phyloP scores from a whole-genome alignment of 2,329 filamentous ascomycete species.

The Penicillium sp. region DNA sequence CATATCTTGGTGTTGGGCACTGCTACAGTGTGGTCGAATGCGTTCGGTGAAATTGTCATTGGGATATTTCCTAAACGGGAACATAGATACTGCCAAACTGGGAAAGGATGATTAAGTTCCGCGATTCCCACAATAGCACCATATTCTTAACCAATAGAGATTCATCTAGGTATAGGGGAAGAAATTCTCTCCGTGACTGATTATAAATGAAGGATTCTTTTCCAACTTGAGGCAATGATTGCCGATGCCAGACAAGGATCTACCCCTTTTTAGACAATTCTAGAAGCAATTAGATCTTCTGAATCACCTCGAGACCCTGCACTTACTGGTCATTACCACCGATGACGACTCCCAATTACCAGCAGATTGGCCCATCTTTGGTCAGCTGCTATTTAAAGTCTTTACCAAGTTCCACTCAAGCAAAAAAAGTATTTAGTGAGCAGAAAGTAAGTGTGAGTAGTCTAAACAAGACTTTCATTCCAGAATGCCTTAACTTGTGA shows the following conservation, averaged over 20 bases:
- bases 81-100: constrained; percentile 4
- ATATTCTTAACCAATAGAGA: not conserved
- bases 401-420: too few species aligned
- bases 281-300: too few species aligned
- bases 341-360: too few species aligned
- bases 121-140: not conserved
- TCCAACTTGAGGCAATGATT: too few species aligned
- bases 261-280: too few species aligned
- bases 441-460: not conserved
- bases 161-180: not conserved
- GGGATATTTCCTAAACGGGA: constrained; percentile 5
- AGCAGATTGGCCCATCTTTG: too few species aligned
- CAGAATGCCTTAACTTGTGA: constrained; percentile 32
- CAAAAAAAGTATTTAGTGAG: not conserved
- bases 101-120: not conserved
- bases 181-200: not conserved
- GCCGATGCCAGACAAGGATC: too few species aligned
- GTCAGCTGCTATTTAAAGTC: too few species aligned
- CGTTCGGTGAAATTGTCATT: not conserved
- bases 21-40: too few species aligned
- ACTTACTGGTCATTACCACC: too few species aligned
- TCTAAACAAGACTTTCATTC: constrained; percentile 16
- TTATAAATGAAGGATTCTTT: not conserved
- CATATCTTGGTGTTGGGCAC: not conserved
- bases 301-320: too few species aligned